These are phyloP conservation scores for Penicillium alfredii DNA, from an alignment of 495 filamentous ascomycete species.

Conservation along the genomic window DNA sequence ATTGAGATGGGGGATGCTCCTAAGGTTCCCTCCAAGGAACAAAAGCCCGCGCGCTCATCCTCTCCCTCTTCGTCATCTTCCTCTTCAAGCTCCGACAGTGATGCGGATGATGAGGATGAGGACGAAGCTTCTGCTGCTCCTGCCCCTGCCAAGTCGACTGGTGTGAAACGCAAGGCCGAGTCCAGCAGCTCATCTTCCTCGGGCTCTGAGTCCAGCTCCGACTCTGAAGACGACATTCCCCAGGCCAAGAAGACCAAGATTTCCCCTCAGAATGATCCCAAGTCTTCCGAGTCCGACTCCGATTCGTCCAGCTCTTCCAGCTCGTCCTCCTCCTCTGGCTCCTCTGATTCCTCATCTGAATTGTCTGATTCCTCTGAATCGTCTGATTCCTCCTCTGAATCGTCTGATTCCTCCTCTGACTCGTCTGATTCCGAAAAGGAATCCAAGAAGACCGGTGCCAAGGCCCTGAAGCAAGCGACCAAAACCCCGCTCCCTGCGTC, in stretches of 20 bases:
- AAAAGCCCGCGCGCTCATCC: constrained; percentile 21
- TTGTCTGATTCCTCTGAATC: constrained; percentile 37
- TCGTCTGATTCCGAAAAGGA: constrained; percentile 32
- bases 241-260: constrained; percentile 39
- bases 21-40: constrained; percentile 17
- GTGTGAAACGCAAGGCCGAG: constrained; percentile 60
- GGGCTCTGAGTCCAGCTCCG: constrained; percentile 42
- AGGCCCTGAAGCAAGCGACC: constrained; percentile 44
- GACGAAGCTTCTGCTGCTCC: constrained; percentile 25
- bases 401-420: constrained; percentile 25
- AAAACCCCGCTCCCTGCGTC: constrained; percentile 49
- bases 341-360: constrained; percentile 27
- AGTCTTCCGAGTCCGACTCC: constrained; percentile 12
- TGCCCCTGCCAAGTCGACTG: constrained; percentile 28
- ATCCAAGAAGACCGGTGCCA: constrained; percentile 25
- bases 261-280: constrained; percentile 7
- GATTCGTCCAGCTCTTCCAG: constrained; percentile 24
- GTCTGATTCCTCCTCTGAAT: constrained; percentile 19
- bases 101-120: constrained; percentile 57
- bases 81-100: constrained; percentile 53
- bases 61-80: constrained; percentile 41
- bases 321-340: constrained; percentile 20
- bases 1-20: constrained; percentile 55
- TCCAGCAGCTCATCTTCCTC: constrained; percentile 47
- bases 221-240: constrained; percentile 33